Percentiles rank a stretch among this genome's conserved stretches.
phyloP scores from a whole-genome alignment of 1,284 basidiomycete species.

The Ganoderma sp. region DNA sequence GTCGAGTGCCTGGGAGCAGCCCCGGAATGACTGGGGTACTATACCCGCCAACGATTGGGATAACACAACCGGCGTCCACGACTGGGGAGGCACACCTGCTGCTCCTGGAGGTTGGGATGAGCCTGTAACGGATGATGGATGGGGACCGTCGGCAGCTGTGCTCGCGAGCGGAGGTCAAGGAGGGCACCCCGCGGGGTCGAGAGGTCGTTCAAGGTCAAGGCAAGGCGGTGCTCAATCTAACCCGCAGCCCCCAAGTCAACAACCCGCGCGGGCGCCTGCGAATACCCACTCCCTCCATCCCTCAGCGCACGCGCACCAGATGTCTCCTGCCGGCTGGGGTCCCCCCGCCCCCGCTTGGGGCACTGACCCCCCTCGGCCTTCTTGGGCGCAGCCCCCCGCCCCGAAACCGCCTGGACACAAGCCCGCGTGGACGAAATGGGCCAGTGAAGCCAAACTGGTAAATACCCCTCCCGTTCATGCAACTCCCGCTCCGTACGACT shows the following conservation, averaged over 20 bases:
- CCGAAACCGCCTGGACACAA: slow-evolving; percentile 22
- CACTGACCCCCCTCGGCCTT: slow-evolving; percentile 2
- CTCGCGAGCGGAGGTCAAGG: slow-evolving; percentile 8
- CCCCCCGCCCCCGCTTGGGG: slow-evolving; percentile 18
- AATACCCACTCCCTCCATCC: slow-evolving; percentile 26
- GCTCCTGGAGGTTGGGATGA: slow-evolving; percentile 18
- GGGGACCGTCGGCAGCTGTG: slow-evolving; percentile 14
- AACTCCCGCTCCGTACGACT: slow-evolving; percentile 12
- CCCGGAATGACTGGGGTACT: slow-evolving; percentile 1
- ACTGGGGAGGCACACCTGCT: slow-evolving; percentile 16
- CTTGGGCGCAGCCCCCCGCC: slow-evolving; percentile 23
- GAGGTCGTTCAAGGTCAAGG: slow-evolving; percentile 19
- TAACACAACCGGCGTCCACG: slow-evolving; percentile 8
- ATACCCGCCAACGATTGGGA: slow-evolving; percentile 3
- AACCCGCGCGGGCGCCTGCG: slow-evolving; percentile 24
- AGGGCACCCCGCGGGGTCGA: slow-evolving; percentile 10
- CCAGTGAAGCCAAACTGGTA: slow-evolving; percentile 28
- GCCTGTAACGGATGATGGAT: slow-evolving; percentile 4
- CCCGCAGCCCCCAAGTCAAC: slow-evolving; percentile 15
- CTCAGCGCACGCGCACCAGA: slow-evolving; percentile 21
- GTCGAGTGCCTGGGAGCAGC: slow-evolving; percentile 21
- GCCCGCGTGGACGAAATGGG: slow-evolving; percentile 32
- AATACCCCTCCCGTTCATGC: slow-evolving; percentile 21
- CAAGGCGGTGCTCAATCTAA: slow-evolving; percentile 26
- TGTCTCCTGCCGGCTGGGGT: slow-evolving; percentile 28